Evolutionary conservation across 306 rosid species (phyloP).

Genomic region (Quercus suber): DNA sequence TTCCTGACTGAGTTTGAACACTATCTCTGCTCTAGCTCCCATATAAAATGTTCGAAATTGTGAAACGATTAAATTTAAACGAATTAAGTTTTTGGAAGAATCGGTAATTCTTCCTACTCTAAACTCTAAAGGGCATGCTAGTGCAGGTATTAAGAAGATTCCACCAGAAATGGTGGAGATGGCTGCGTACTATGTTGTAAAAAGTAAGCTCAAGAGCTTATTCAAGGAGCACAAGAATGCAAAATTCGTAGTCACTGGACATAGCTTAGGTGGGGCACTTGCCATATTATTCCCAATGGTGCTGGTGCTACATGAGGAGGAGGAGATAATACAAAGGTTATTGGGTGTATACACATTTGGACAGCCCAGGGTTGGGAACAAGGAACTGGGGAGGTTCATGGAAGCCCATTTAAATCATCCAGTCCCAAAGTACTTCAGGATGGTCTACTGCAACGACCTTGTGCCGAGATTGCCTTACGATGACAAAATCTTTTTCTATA

Average conservation of each 20-base stretch:
- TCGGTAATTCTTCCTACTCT: too few species aligned
- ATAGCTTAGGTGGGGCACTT: slow-evolving; percentile 79
- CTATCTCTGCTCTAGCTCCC: too few species aligned
- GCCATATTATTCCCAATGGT: slow-evolving; percentile 67
- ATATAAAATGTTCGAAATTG: too few species aligned
- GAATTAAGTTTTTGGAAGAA: too few species aligned
- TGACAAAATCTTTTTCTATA: slow-evolving; percentile 55
- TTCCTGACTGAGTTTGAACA: too few species aligned
- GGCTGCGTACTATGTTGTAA: slow-evolving; percentile 55
- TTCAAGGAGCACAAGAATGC: slow-evolving; percentile 65
- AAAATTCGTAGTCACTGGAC: slow-evolving; percentile 70
- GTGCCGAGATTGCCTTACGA: slow-evolving; percentile 82
- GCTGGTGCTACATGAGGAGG: slow-evolving; percentile 58
- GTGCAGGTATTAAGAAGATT: slow-evolving; percentile 3
- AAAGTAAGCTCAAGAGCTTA: slow-evolving; percentile 48
- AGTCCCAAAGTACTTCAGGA: slow-evolving; percentile 58
- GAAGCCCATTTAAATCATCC: slow-evolving; percentile 47
- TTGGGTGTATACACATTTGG: slow-evolving; percentile 72
- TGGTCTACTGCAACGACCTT: slow-evolving; percentile 78
- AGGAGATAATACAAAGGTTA: slow-evolving; percentile 54
- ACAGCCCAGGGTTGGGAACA: slow-evolving; percentile 71
- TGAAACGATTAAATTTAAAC: too few species aligned
- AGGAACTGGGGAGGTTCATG: slow-evolving; percentile 60
- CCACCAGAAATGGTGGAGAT: slow-evolving; percentile 34
- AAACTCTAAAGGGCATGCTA: slow-evolving; percentile 7